Conservation (phyloP, 805 yeast species). For the Hanseniaspora valbyensis region DNA sequence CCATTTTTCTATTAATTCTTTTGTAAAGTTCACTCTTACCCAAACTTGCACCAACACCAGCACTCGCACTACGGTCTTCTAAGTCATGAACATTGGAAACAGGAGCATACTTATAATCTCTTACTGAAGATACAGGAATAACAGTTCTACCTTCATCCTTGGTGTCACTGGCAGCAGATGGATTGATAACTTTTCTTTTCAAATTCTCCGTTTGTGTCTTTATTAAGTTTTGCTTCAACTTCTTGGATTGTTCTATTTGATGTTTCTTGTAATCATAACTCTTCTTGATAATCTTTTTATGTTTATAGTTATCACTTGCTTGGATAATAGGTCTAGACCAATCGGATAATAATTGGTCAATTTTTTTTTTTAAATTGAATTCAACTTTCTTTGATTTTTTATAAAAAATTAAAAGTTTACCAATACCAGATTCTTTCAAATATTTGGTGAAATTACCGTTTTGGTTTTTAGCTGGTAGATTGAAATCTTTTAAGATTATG, state of each 20-base stretch:
- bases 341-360: slow-evolving; percentile 83
- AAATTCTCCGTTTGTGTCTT: slow-evolving; percentile 29
- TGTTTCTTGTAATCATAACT: slow-evolving; percentile 54
- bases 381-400: slow-evolving; percentile 86
- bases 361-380: slow-evolving; percentile 70
- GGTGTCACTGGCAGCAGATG: background rate
- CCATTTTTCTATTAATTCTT: slow-evolving; percentile 46
- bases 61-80: slow-evolving; percentile 29
- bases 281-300: slow-evolving; percentile 58
- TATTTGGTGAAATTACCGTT: slow-evolving; percentile 94
- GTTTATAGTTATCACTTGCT: slow-evolving; percentile 87
- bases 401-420: slow-evolving; percentile 85
- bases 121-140: slow-evolving; percentile 81
- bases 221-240: slow-evolving; percentile 20
- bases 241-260: slow-evolving; percentile 28
- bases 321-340: slow-evolving; percentile 99
- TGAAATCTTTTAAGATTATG: slow-evolving; percentile 31
- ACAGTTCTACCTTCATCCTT: slow-evolving; percentile 74
- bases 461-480: slow-evolving; percentile 43
- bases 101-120: slow-evolving; percentile 87
- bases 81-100: slow-evolving; percentile 43
- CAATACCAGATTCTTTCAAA: slow-evolving; percentile 85
- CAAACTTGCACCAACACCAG: slow-evolving; percentile 43
- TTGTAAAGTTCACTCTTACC: slow-evolving; percentile 70
- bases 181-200: slow-evolving; percentile 17